Percentiles rank a stretch among this genome's conserved stretches.
These are phyloP conservation scores for Teunomyces funiuensis DNA, from an alignment of 805 yeast genomes.

Conservation along the genomic window DNA sequence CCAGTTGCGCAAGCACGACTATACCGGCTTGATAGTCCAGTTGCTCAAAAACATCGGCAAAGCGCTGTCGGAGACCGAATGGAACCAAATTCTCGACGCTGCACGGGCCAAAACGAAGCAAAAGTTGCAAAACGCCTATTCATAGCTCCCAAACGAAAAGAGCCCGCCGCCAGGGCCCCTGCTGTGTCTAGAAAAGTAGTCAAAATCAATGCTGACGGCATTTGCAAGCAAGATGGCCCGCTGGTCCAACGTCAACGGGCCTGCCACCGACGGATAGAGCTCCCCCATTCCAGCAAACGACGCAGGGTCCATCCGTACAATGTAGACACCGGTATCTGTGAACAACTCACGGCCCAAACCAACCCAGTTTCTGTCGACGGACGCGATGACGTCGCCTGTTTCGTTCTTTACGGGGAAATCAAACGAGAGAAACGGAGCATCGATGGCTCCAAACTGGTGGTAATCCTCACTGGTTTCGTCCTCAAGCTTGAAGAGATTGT, in stretches of 20 bases:
- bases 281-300: conserved; percentile 60
- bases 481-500: conserved; percentile 67
- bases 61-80: conserved; percentile 37
- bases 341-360: conserved; percentile 91
- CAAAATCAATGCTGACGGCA: conserved; percentile 92
- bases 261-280: conserved; percentile 49
- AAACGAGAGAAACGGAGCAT: conserved; percentile 83
- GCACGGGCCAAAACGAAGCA: conserved; percentile 23
- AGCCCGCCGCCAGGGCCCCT: conserved; percentile 50
- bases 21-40: conserved; percentile 49
- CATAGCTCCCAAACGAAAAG: conserved; percentile 31
- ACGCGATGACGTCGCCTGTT: conserved; percentile 58
- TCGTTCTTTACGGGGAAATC: conserved; percentile 76
- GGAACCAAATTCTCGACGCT: conserved; percentile 26
- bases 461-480: conserved; percentile 43
- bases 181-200: conserved; percentile 93
- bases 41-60: conserved; percentile 43
- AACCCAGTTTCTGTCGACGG: conserved; percentile 91
- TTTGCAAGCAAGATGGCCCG: conserved; percentile 83
- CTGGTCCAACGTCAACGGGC: conserved; percentile 69
- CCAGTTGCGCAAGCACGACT: conserved; percentile 52
- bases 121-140: conserved; percentile 12
- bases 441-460: conserved; percentile 83
- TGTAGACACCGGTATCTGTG: conserved; percentile 93
- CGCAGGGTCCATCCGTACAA: conserved; percentile 76